phyloP scores from a whole-genome alignment of 306 rosid genomes.

The Vachellia pachyceras region DNA sequence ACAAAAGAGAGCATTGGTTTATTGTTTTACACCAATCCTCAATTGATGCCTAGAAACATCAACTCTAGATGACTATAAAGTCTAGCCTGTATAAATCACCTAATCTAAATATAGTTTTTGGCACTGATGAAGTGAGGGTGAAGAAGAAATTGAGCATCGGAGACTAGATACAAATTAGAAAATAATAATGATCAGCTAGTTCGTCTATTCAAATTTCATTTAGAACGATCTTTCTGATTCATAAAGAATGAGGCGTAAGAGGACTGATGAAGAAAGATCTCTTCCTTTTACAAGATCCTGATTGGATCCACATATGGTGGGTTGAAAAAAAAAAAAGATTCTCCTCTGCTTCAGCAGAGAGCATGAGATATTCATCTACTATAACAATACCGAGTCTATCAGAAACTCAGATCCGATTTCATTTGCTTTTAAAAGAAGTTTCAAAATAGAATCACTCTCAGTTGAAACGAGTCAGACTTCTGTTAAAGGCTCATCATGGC shows the following conservation, averaged over 20 bases:
- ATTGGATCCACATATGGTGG: neutral
- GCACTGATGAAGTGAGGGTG: neutral
- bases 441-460: conserved; percentile 37
- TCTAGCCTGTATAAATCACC: neutral
- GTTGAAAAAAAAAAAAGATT: neutral
- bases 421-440: conserved; percentile 17
- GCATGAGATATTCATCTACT: neutral
- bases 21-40: neutral
- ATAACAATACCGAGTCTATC: neutral
- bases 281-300: neutral
- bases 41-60: neutral
- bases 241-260: neutral
- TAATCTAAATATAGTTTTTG: conserved; percentile 11
- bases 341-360: neutral
- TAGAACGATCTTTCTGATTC: neutral
- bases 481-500: conserved; percentile 1
- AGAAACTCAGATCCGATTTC: conserved; percentile 26
- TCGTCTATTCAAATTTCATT: neutral
- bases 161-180: neutral
- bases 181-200: neutral
- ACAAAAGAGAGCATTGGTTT: conserved; percentile 14
- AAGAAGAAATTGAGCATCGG: neutral
- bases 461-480: conserved; percentile 3
- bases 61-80: neutral
- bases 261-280: neutral